These are phyloP conservation scores for Coemansia sp. DNA, from an alignment of 371 early-diverging fungal genomes.

Conservation along the genomic window DNA sequence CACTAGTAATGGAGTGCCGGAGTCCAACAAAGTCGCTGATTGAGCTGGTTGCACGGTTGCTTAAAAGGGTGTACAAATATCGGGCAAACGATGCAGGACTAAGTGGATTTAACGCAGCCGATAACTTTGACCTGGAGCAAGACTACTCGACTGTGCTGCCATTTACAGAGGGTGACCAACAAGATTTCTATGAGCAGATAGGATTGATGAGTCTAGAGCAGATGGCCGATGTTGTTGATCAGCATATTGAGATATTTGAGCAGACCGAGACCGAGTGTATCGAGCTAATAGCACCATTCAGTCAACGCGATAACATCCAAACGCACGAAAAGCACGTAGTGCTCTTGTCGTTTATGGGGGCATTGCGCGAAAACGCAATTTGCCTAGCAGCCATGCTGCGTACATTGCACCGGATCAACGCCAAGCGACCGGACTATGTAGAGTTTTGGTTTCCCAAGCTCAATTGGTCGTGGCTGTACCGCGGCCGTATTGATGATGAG, in stretches of 20 bases:
- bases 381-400: slow-evolving; percentile 18
- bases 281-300: slow-evolving; percentile 24
- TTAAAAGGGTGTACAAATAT: not conserved
- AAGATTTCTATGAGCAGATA: slow-evolving; percentile 1
- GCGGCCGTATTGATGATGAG: slow-evolving; percentile 14
- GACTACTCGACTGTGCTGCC: not conserved
- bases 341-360: slow-evolving; percentile 39
- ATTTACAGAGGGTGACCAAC: not conserved
- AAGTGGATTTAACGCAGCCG: not conserved
- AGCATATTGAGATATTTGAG: slow-evolving; percentile 23
- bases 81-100: not conserved
- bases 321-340: slow-evolving; percentile 26
- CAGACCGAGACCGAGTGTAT: slow-evolving; percentile 17
- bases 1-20: slow-evolving; percentile 15
- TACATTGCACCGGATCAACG: slow-evolving; percentile 17
- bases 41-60: slow-evolving; percentile 10
- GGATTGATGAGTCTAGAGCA: slow-evolving; percentile 17
- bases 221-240: slow-evolving; percentile 21
- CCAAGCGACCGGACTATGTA: slow-evolving; percentile 11
- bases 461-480: slow-evolving; percentile 32
- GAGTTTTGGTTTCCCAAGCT: slow-evolving; percentile 35
- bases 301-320: slow-evolving; percentile 1
- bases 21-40: slow-evolving; percentile 36
- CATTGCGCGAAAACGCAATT: slow-evolving; percentile 35
- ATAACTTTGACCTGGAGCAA: not conserved